These are phyloP conservation scores for Hydnum rufescens DNA, from an alignment of 768 basidiomycete genomes.

Conservation along the genomic window DNA sequence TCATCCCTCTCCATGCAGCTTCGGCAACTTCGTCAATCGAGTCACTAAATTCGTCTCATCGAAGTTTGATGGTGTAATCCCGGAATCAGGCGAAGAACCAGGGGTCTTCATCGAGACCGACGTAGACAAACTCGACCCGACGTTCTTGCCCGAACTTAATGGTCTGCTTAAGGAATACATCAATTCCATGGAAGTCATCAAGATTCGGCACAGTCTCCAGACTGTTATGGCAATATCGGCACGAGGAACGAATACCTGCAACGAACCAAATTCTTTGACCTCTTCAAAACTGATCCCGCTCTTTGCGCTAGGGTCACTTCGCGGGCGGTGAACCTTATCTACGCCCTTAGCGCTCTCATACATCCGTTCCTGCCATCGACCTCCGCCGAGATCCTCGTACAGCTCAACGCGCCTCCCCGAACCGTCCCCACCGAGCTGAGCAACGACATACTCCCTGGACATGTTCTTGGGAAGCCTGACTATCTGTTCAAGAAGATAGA, in stretches of 20 bases:
- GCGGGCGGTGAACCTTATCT: conserved; percentile 84
- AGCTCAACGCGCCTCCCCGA: conserved; percentile 79
- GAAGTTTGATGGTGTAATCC: conserved; percentile 61
- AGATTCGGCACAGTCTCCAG: conserved; percentile 71
- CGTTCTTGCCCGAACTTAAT: conserved; percentile 67
- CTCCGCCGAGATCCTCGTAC: conserved; percentile 54
- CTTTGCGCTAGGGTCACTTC: conserved; percentile 83
- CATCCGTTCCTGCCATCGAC: conserved; percentile 97
- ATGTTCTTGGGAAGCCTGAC: conserved; percentile 65
- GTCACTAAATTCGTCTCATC: conserved; percentile 79
- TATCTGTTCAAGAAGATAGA: conserved; percentile 92
- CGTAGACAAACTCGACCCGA: conserved; percentile 36
- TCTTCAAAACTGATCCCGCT: conserved; percentile 59
- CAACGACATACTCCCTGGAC: conserved; percentile 73
- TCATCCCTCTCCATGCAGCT: conserved; percentile 24
- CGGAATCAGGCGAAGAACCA: conserved; percentile 50
- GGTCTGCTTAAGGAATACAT: conserved; percentile 56
- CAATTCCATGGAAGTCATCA: conserved; percentile 78
- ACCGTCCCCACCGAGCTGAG: conserved; percentile 50
- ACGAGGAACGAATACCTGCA: conserved; percentile 92
- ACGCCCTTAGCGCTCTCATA: conserved; percentile 61
- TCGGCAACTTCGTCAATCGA: conserved; percentile 97
- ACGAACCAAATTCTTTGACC: conserved; percentile 66
- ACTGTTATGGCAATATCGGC: conserved; percentile 78
- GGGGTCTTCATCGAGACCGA: conserved; percentile 51